Conservation (phyloP, 768 basidiomycete genomes). For the Lentinula sp. region DNA sequence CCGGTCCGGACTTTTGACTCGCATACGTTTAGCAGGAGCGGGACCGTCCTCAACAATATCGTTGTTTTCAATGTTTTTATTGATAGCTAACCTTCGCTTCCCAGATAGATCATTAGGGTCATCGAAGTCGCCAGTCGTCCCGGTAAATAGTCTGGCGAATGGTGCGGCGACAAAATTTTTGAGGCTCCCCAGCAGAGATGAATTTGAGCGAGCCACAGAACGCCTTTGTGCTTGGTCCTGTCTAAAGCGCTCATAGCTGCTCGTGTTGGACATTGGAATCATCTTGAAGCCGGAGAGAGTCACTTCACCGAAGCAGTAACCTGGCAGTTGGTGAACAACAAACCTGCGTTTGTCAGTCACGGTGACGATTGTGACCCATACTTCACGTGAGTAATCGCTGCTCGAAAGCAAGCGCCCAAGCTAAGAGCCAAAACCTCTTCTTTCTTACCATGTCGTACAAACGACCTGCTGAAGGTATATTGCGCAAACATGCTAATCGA, state of each 20-base stretch:
- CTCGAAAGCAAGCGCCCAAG: too few species aligned
- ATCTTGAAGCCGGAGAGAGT: neutral
- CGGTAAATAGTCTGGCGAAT: slow-evolving; percentile 45
- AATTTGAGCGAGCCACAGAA: slow-evolving; percentile 44
- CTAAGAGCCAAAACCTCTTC: too few species aligned
- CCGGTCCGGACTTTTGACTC: slow-evolving; percentile 41
- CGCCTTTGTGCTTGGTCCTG: slow-evolving; percentile 15
- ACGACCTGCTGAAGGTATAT: slow-evolving; percentile 3
- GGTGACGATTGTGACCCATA: neutral
- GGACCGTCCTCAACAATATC: slow-evolving; percentile 25
- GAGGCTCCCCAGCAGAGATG: slow-evolving; percentile 55
- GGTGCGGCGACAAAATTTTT: slow-evolving; percentile 64
- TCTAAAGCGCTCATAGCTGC: slow-evolving; percentile 1
- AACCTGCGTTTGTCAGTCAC: neutral
- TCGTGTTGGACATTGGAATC: slow-evolving; percentile 7
- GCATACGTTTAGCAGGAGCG: slow-evolving; percentile 45
- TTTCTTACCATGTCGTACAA: slow-evolving; percentile 1
- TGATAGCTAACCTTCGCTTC: slow-evolving; percentile 46
- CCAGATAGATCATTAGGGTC: slow-evolving; percentile 42
- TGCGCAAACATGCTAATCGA: neutral
- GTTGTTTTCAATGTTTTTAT: slow-evolving; percentile 16
- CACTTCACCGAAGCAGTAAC: slow-evolving; percentile 1
- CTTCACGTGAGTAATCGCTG: neutral
- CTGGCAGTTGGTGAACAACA: neutral
- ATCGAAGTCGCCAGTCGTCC: slow-evolving; percentile 39